Evolutionary conservation across 2,329 filamentous ascomycete species (phyloP).

Genomic region (Fusarium marasasianum): DNA sequence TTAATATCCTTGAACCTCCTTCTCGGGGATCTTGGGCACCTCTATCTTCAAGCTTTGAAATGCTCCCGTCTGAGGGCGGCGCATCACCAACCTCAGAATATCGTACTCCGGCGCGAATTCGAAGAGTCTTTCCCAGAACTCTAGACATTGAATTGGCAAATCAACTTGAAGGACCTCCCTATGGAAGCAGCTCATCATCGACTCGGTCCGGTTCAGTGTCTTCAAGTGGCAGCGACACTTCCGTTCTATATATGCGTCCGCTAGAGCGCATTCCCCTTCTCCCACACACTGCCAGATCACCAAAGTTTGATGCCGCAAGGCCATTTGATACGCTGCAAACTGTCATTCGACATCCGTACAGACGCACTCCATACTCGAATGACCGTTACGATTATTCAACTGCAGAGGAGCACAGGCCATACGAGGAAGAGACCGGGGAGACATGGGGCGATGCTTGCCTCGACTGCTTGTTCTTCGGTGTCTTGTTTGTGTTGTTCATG

Average conservation of each 20-base stretch:
- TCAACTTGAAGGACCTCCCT: not conserved
- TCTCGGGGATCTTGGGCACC: not conserved
- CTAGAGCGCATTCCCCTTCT: not conserved
- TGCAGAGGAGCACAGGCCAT: not conserved
- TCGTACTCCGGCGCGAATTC: not conserved
- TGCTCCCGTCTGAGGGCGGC: not conserved
- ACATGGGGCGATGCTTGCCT: not conserved
- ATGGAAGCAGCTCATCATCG: not conserved
- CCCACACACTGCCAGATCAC: not conserved
- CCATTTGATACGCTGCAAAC: not conserved
- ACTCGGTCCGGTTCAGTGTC: not conserved
- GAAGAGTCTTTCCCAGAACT: not conserved
- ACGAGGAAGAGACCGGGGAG: not conserved
- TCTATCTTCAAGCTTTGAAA: not conserved
- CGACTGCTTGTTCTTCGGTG: not conserved
- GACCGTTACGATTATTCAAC: not conserved
- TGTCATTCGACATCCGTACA: not conserved
- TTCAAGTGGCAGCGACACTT: not conserved
- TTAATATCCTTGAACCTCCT: not conserved
- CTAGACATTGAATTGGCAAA: not conserved
- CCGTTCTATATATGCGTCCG: not conserved
- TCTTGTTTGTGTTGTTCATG: not conserved
- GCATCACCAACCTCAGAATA: not conserved
- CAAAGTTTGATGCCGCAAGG: not conserved
- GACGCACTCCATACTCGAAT: not conserved